A percentile compares a stretch with the other conserved stretches of the same genome.
These are phyloP conservation scores for Castanea sativa DNA, from an alignment of 306 rosid genomes.

Conservation along the genomic window DNA sequence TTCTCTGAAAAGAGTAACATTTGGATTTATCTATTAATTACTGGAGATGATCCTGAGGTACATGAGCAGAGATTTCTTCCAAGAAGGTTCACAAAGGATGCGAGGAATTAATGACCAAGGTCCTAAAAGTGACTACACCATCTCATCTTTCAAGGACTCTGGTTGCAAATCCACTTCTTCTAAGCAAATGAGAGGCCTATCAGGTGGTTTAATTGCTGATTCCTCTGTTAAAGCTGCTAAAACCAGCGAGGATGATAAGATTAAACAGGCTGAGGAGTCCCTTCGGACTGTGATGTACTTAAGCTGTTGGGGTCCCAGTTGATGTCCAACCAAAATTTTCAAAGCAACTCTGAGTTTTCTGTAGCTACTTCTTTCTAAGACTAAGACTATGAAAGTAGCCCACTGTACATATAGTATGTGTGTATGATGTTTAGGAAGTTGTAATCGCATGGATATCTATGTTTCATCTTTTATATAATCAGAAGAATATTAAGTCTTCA, in stretches of 20 bases:
- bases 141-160: neutral
- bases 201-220: neutral
- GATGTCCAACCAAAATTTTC: neutral
- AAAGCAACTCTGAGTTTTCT: neutral
- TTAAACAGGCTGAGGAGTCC: conserved; percentile 14
- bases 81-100: conserved; percentile 7
- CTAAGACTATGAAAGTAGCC: neutral
- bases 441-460: neutral
- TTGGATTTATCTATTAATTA: neutral
- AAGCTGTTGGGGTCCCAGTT: conserved; percentile 13
- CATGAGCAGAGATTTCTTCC: neutral
- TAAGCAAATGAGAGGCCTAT: neutral
- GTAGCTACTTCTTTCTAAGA: neutral
- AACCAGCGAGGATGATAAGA: neutral
- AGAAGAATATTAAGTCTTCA: no score
- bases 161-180: neutral
- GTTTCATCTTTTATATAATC: neutral
- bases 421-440: neutral
- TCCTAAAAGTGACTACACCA: conserved; percentile 13
- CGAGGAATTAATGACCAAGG: conserved; percentile 10
- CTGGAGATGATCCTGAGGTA: neutral
- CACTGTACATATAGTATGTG: neutral
- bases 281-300: conserved; percentile 16
- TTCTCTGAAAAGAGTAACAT: neutral
- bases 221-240: neutral